Conservation (phyloP, 2,329 filamentous ascomycete species). For the Trichoderma sp. region DNA sequence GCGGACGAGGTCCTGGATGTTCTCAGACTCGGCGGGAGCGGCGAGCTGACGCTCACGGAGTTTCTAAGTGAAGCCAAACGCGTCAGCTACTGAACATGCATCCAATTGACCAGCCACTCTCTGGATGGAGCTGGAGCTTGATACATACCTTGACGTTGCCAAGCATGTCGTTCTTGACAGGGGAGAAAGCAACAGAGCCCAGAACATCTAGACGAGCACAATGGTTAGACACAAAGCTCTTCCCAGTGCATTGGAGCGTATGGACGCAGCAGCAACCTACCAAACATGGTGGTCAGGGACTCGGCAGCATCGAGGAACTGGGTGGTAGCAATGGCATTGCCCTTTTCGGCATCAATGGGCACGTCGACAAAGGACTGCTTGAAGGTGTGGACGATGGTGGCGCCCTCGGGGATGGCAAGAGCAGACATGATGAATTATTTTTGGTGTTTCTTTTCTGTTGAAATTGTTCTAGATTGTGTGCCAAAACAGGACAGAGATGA, state of each 20-base stretch:
- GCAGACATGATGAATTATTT: constrained; percentile 45
- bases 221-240: neutral
- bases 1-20: constrained; percentile 76
- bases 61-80: constrained; percentile 58
- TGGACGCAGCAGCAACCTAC: constrained; percentile 42
- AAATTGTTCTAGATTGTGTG: neutral
- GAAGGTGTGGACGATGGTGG: constrained; percentile 83
- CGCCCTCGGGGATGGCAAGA: constrained; percentile 55
- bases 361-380: constrained; percentile 83
- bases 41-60: constrained; percentile 78
- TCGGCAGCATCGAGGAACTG: constrained; percentile 92
- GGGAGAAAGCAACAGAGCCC: constrained; percentile 73
- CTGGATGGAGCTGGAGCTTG: constrained; percentile 33
- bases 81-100: constrained; percentile 22
- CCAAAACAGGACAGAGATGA: neutral
- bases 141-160: constrained; percentile 83
- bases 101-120: neutral
- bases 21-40: constrained; percentile 74
- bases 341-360: constrained; percentile 67
- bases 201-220: constrained; percentile 50
- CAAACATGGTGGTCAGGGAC: constrained; percentile 81
- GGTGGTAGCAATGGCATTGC: constrained; percentile 74
- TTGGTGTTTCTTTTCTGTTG: neutral
- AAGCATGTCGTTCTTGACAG: constrained; percentile 86
- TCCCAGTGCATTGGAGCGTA: too few relatives aligned